phyloP scores from a whole-genome alignment of 495 filamentous ascomycete species.

The Bacidia rubella region DNA sequence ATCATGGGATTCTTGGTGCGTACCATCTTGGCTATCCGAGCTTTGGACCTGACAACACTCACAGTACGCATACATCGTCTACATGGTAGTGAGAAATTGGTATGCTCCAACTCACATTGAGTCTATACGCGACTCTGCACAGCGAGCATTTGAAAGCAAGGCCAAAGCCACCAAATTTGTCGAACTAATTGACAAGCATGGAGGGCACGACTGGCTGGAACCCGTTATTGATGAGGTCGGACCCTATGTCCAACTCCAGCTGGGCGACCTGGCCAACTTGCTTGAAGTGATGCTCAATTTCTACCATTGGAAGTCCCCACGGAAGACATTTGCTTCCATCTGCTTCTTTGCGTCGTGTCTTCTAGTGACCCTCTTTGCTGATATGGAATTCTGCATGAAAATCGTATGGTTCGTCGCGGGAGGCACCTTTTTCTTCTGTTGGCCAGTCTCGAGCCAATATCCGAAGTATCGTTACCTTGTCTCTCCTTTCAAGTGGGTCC shows the following conservation, averaged over 20 bases:
- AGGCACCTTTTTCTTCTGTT: conserved; percentile 29
- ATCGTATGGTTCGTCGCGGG: conserved; percentile 26
- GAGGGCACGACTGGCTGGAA: conserved; percentile 28
- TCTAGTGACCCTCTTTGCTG: conserved; percentile 20
- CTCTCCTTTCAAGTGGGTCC: conserved; percentile 27
- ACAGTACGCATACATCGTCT: conserved; percentile 26
- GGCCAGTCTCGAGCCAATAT: conserved; percentile 28
- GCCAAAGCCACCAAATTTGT: conserved; percentile 22
- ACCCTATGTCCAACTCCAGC: conserved; percentile 29
- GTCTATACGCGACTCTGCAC: conserved; percentile 25
- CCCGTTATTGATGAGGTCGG: conserved; percentile 26
- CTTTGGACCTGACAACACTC: neutral
- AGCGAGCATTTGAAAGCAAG: conserved; percentile 20
- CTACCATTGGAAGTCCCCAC: conserved; percentile 30
- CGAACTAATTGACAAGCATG: conserved; percentile 32
- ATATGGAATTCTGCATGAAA: conserved; percentile 27
- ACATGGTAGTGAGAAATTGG: conserved; percentile 26
- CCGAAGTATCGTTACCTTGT: conserved; percentile 31
- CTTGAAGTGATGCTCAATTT: conserved; percentile 32
- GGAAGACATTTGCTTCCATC: conserved; percentile 25
- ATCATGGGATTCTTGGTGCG: conserved; percentile 28
- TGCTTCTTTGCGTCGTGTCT: conserved; percentile 22
- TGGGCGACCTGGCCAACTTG: conserved; percentile 30
- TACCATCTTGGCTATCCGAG: neutral
- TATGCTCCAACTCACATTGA: conserved; percentile 23